phyloP scores from a whole-genome alignment of 805 yeast genomes.

The Schwanniomyces yamadae region DNA sequence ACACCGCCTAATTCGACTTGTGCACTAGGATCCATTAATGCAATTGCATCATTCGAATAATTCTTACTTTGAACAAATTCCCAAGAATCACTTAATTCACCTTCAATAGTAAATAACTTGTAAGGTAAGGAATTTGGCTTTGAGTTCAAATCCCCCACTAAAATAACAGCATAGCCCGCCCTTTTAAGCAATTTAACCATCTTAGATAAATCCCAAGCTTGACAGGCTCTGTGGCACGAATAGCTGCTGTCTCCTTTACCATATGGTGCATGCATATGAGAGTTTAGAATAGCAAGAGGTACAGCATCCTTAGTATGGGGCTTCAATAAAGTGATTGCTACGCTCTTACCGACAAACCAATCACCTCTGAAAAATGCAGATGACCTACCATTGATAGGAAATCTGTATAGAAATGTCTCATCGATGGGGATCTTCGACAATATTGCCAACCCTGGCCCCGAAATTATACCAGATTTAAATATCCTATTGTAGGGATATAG shows the following conservation, averaged over 20 bases:
- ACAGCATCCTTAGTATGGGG: conserved; percentile 47
- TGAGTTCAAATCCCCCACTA: conserved; percentile 92
- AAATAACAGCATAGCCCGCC: conserved; percentile 81
- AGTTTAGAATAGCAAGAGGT: conserved; percentile 77
- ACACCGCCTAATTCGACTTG: conserved; percentile 77
- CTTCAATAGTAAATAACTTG: conserved; percentile 65
- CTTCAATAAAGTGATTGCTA: conserved; percentile 65
- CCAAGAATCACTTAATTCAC: conserved; percentile 82
- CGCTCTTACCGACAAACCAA: conserved; percentile 93
- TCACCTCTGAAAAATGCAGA: conserved; percentile 93
- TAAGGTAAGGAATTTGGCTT: conserved; percentile 85
- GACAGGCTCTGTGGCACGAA: conserved; percentile 85
- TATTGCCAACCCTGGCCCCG: conserved; percentile 92
- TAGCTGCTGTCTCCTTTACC: conserved; percentile 82
- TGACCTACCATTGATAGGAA: conserved; percentile 92
- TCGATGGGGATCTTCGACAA: conserved; percentile 82
- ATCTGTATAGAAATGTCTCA: conserved; percentile 74
- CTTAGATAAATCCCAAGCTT: conserved; percentile 92
- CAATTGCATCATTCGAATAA: conserved; percentile 17
- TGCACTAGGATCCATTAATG: conserved; percentile 30
- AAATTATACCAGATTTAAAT: conserved; percentile 77
- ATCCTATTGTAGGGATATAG: conserved; percentile 64
- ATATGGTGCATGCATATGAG: conserved; percentile 98
- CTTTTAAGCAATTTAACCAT: conserved; percentile 57
- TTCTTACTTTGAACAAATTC: conserved; percentile 45